Conservation (phyloP, 1,284 basidiomycete species). For the Abortiporus biennis region DNA sequence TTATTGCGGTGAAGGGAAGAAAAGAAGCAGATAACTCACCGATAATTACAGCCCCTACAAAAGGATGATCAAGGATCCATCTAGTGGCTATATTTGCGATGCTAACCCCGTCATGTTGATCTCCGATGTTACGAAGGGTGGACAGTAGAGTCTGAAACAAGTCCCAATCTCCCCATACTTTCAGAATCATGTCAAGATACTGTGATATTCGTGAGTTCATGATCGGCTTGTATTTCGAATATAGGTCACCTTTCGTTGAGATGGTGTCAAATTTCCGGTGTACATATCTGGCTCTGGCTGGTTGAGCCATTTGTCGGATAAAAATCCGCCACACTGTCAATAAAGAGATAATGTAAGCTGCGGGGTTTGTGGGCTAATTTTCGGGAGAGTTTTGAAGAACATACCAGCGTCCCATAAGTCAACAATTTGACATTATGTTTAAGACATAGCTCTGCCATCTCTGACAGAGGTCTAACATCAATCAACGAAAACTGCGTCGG, state of each 20-base stretch:
- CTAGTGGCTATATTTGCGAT: constrained; percentile 75
- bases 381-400: constrained; percentile 15
- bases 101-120: constrained; percentile 60
- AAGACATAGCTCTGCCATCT: constrained; percentile 71
- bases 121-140: constrained; percentile 56
- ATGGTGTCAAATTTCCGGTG: constrained; percentile 56
- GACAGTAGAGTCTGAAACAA: constrained; percentile 64
- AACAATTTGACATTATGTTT: constrained; percentile 69
- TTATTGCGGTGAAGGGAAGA: constrained; percentile 3
- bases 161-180: constrained; percentile 71
- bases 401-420: constrained; percentile 75
- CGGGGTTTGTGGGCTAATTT: neutral
- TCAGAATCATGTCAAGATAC: constrained; percentile 79
- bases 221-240: constrained; percentile 3
- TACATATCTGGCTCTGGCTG: constrained; percentile 68
- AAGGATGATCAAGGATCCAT: constrained; percentile 75
- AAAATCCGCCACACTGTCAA: constrained; percentile 72
- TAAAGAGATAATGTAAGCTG: too few species aligned
- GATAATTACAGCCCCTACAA: constrained; percentile 74
- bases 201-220: constrained; percentile 21
- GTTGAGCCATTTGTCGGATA: constrained; percentile 70
- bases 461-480: constrained; percentile 69
- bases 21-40: constrained; percentile 36
- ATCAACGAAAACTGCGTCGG: constrained; percentile 68
- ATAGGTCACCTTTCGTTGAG: constrained; percentile 65